Base-by-base conservation (phyloP, 345 rosid genomes). In the Pistacia vera region DNA sequence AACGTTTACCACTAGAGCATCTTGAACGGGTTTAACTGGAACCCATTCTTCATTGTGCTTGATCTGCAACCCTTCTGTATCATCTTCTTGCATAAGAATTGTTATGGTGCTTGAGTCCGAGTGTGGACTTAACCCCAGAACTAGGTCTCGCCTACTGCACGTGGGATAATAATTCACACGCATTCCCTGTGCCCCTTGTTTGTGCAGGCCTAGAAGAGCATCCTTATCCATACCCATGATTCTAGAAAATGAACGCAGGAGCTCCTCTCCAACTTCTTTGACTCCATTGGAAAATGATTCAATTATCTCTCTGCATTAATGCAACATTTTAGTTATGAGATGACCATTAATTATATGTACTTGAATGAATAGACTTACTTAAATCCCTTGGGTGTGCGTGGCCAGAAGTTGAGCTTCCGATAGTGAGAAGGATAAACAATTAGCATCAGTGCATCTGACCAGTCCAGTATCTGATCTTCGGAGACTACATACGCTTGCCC, bases 221-320 rank as follows among this genome's bases (percentile, higher is more conserved):
- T 76, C 83, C 71, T 78, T 18, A n/a, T 63, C 81, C 78, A 83
- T 66, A 46, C 77, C 80, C 82, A 79, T 79, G 71, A 79, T 46
- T 44, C 35, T 14, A 38, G 85, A 81, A 51, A 85, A 8, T 35
- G 75, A 76, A 8, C 61, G 17, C n/a, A 74, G 55, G 63, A 85
- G 81, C 74, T 83, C 41, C 3, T 59, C 67, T 12, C 67, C 78
- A 18, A 79, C 74, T 64, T 60, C 66, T 66, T 72, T 56, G 3
- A 73, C 65, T 66, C 55, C 80, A 65, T 41, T 66, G 2, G 83
- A 52, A 41, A 77, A 80, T 25, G 68, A 76, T 5, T 74, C 83
- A 20, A 83, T 62, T 25, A 63, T 71, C 36, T 65, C 83, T 83
- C 66, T 55, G 74, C 33, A 30, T n/a, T 9, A 55, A 73, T 17